phyloP scores from a whole-genome alignment of 2,329 filamentous ascomycete genomes.

The Trichoderma asperellum region DNA sequence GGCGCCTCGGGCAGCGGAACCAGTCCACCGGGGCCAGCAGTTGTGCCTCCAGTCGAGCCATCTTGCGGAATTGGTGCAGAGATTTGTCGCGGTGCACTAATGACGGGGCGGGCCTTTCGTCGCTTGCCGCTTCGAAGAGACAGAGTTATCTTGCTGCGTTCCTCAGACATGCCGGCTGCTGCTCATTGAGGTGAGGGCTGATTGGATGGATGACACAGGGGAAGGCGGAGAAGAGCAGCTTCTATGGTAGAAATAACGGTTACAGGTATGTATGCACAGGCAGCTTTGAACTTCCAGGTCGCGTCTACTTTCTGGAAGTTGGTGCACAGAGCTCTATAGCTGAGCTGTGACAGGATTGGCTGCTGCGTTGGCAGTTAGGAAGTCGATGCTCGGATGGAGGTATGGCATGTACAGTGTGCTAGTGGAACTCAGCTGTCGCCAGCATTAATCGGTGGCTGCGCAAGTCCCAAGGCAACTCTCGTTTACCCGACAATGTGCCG shows the following conservation, averaged over 20 bases:
- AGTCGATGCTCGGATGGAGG: neutral
- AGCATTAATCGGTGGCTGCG: neutral
- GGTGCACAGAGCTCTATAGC: neutral
- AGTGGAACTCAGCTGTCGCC: neutral
- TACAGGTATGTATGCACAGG: neutral
- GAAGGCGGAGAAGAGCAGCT: neutral
- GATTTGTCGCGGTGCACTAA: slow-evolving; percentile 66
- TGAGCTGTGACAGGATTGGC: neutral
- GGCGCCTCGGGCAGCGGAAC: slow-evolving; percentile 36
- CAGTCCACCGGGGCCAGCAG: slow-evolving; percentile 8
- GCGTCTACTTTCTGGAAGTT: neutral
- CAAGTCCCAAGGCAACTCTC: neutral
- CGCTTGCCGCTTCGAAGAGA: slow-evolving; percentile 65
- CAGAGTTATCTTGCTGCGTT: slow-evolving; percentile 56
- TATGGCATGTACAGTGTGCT: neutral
- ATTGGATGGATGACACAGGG: neutral
- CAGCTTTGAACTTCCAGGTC: neutral
- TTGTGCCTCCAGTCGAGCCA: slow-evolving; percentile 38
- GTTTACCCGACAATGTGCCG: slow-evolving; percentile 35
- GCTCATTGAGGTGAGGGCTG: neutral
- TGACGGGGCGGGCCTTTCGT: slow-evolving; percentile 63
- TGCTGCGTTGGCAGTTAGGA: slow-evolving; percentile 2
- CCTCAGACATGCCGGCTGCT: slow-evolving; percentile 59
- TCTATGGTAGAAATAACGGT: too few relatives aligned
- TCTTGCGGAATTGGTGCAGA: slow-evolving; percentile 62